A percentile compares a stretch with the other conserved stretches of the same genome.
Conservation (phyloP, 1,139 yeast genomes). For the Hansenula anomala region DNA sequence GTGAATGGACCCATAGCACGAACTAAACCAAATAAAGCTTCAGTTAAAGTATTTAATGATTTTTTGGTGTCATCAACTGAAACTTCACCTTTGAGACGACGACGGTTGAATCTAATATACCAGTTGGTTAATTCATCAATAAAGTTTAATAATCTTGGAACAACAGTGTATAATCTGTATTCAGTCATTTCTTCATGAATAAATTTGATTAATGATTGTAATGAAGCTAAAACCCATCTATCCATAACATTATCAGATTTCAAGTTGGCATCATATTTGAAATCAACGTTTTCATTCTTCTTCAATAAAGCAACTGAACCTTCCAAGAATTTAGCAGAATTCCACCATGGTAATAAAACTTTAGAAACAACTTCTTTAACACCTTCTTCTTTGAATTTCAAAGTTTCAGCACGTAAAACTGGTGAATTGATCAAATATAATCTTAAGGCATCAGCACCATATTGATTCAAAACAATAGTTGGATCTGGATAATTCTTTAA, state of each 20-base stretch:
- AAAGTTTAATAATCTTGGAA: constrained; percentile 81
- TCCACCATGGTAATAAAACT: constrained; percentile 97
- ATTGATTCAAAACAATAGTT: constrained; percentile 66
- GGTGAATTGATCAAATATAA: constrained; percentile 96
- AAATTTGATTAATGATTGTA: constrained; percentile 82
- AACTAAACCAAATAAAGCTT: constrained; percentile 80
- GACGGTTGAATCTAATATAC: constrained; percentile 98
- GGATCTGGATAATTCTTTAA: constrained; percentile 98
- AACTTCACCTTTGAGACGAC: constrained; percentile 93
- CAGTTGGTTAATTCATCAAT: constrained; percentile 96
- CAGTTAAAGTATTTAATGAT: constrained; percentile 88
- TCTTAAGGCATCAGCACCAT: constrained; percentile 98
- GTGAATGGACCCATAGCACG: constrained; percentile 99
- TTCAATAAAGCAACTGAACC: constrained; percentile 85
- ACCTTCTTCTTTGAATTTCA: constrained; percentile 97
- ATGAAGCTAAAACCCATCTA: constrained; percentile 91
- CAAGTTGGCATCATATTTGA: constrained; percentile 62
- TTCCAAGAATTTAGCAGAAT: constrained; percentile 92
- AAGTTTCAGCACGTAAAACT: constrained; percentile 91
- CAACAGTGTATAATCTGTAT: constrained; percentile 92
- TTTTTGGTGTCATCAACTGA: constrained; percentile 78
- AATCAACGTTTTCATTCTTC: constrained; percentile 69
- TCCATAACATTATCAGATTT: constrained; percentile 90
- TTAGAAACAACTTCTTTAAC: constrained; percentile 96
- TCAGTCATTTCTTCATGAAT: constrained; percentile 87